Percentiles rank a stretch among this genome's conserved stretches.
phyloP scores from a whole-genome alignment of 2,329 filamentous ascomycete genomes.

The Alternaria sp. region DNA sequence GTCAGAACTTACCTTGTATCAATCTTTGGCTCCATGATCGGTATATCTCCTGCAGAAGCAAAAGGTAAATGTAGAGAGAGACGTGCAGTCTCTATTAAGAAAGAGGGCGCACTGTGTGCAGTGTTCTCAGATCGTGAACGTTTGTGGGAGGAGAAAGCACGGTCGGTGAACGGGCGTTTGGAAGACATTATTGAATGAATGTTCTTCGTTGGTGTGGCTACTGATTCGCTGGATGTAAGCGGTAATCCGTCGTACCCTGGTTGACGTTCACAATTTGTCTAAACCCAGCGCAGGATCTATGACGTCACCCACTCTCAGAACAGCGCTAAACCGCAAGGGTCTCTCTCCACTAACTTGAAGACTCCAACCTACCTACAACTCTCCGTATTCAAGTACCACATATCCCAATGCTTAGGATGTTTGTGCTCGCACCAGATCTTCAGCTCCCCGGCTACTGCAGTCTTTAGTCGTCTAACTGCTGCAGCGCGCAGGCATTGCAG shows the following conservation, averaged over 20 bases:
- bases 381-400: background rate
- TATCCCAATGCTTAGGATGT: background rate
- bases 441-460: background rate
- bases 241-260: background rate
- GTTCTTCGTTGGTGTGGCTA: background rate
- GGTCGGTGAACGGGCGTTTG: background rate
- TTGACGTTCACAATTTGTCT: background rate
- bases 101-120: background rate
- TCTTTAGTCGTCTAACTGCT: background rate
- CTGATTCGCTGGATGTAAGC: background rate
- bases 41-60: background rate
- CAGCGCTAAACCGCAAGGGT: background rate
- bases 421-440: background rate
- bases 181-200: background rate
- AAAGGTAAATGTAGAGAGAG: background rate
- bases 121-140: background rate
- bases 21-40: background rate
- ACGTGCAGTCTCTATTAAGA: background rate
- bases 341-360: background rate
- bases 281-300: background rate
- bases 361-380: background rate
- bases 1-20: no score
- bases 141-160: background rate
- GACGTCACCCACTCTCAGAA: background rate
- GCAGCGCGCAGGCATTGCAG: background rate